Evolutionary conservation across 163 green algal species (phyloP).

Genomic region (Scenedesmus sp.): DNA sequence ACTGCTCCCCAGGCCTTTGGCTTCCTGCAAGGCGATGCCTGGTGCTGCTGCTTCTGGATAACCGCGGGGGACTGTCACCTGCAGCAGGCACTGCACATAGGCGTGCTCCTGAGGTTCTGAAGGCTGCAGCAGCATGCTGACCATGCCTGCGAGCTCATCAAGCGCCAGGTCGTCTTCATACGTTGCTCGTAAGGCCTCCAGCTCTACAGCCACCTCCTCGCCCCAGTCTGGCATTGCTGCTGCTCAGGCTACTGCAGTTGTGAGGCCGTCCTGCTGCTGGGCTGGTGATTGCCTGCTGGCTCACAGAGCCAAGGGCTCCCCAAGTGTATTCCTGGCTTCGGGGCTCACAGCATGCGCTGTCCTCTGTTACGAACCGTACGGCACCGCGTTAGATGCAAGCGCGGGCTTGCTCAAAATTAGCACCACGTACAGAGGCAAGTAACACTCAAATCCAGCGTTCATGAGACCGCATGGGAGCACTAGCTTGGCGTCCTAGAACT

Average conservation of each 20-base stretch:
- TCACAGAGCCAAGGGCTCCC: too few species aligned
- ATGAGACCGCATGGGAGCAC: too few species aligned
- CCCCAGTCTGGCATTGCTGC: background rate
- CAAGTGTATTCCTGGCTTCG: too few species aligned
- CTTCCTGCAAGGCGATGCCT: background rate
- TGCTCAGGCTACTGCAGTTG: background rate
- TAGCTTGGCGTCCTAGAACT: too few species aligned
- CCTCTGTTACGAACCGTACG: background rate
- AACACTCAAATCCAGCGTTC: too few species aligned
- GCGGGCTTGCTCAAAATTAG: background rate
- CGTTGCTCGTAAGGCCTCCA: slow-evolving; percentile 36
- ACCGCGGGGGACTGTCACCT: background rate
- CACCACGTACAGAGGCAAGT: background rate
- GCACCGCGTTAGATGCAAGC: background rate
- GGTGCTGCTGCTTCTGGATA: slow-evolving; percentile 24
- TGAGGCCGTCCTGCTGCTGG: background rate
- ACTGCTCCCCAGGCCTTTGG: background rate
- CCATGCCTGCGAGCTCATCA: background rate
- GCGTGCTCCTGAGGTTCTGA: background rate
- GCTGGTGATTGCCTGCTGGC: background rate
- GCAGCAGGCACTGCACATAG: slow-evolving; percentile 24
- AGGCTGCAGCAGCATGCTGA: slow-evolving; percentile 12
- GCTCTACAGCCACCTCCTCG: slow-evolving; percentile 17
- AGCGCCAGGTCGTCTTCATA: slow-evolving; percentile 21
- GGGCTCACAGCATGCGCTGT: background rate